Evolutionary conservation across 2,329 filamentous ascomycete genomes (phyloP).

Genomic region (Aspergillus tubingensis): DNA sequence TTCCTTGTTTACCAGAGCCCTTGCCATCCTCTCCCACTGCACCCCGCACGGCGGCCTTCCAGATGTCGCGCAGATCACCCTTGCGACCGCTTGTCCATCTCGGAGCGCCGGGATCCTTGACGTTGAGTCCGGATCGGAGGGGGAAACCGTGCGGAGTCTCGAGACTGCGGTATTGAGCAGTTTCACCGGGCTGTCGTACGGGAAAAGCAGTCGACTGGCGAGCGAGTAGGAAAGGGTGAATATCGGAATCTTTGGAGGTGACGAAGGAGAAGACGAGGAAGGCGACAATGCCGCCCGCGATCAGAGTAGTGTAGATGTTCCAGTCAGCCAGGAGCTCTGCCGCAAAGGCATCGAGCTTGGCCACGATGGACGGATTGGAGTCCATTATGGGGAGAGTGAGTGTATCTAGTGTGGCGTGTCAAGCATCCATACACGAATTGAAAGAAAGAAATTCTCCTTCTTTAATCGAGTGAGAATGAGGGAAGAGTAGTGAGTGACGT

Average conservation of each 20-base stretch:
- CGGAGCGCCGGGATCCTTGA: slow-evolving; percentile 76
- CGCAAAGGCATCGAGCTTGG: slow-evolving; percentile 71
- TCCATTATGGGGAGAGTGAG: slow-evolving; percentile 34
- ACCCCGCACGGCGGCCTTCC: slow-evolving; percentile 72
- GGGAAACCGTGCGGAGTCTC: slow-evolving; percentile 83
- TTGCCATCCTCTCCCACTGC: slow-evolving; percentile 64
- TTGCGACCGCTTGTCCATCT: slow-evolving; percentile 83
- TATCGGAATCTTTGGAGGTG: slow-evolving; percentile 77
- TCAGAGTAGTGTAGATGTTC: slow-evolving; percentile 75
- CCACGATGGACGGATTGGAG: slow-evolving; percentile 56
- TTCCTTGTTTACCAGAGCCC: slow-evolving; percentile 62
- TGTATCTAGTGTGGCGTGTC: slow-evolving; percentile 2
- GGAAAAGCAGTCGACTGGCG: slow-evolving; percentile 77
- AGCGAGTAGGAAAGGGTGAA: slow-evolving; percentile 85
- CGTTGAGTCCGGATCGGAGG: slow-evolving; percentile 73
- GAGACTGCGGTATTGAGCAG: slow-evolving; percentile 80
- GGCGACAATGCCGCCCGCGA: slow-evolving; percentile 66
- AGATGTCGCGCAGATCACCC: slow-evolving; percentile 89
- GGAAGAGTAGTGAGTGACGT: background rate
- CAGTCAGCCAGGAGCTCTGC: slow-evolving; percentile 73
- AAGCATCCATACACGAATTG: background rate
- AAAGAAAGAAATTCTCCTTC: background rate
- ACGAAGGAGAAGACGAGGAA: slow-evolving; percentile 72
- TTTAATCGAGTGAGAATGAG: background rate
- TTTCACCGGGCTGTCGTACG: slow-evolving; percentile 81